Evolutionary conservation across 768 basidiomycete species (phyloP).

Genomic region (Gloeostereum incarnatum): DNA sequence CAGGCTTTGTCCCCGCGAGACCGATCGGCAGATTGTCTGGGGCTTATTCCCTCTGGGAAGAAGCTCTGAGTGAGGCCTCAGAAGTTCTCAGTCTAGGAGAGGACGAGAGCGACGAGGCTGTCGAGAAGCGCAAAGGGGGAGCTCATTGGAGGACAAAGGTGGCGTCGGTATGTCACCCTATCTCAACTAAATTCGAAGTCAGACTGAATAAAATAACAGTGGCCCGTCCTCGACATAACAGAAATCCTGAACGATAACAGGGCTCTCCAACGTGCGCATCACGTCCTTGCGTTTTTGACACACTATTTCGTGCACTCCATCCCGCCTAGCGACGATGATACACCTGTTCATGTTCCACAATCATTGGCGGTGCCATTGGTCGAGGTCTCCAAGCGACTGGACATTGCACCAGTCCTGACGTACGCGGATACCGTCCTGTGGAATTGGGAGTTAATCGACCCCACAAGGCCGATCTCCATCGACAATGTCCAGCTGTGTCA

Average conservation of each 20-base stretch:
- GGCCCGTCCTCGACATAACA: constrained; percentile 57
- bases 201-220: constrained; percentile 29
- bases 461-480: constrained; percentile 46
- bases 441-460: constrained; percentile 68
- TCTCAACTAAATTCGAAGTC: constrained; percentile 5
- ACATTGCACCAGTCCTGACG: constrained; percentile 89
- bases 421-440: constrained; percentile 96
- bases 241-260: constrained; percentile 45
- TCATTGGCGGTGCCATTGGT: constrained; percentile 74
- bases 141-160: constrained; percentile 53
- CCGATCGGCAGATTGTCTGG: constrained; percentile 48
- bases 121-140: constrained; percentile 41
- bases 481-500: constrained; percentile 70
- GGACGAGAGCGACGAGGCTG: constrained; percentile 37
- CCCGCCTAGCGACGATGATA: constrained; percentile 27
- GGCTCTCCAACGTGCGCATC: constrained; percentile 74
- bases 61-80: constrained; percentile 45
- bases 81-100: constrained; percentile 47
- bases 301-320: constrained; percentile 88
- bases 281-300: constrained; percentile 81
- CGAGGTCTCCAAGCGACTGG: constrained; percentile 62
- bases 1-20: constrained; percentile 78
- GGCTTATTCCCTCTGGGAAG: constrained; percentile 64
- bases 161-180: constrained; percentile 40
- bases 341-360: constrained; percentile 55